Evolutionary conservation across 2,329 filamentous ascomycete species (phyloP), one percentile per base, ranked within the genome.

Genomic region (Pseudogymnoascus sp.): DNA sequence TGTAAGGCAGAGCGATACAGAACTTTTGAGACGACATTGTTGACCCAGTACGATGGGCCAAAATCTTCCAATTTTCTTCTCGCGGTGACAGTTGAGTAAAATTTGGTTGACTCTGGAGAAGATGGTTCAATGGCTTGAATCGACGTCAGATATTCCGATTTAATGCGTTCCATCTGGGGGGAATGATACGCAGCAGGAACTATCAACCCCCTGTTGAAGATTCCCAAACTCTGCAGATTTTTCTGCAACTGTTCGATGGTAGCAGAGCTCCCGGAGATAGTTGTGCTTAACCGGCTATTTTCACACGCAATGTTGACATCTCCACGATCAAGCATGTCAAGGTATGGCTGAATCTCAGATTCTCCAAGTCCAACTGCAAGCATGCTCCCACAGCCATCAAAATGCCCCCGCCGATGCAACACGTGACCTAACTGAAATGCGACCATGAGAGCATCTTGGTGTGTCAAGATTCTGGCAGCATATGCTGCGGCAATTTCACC

Each of bases 401-500:
- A 43, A 16, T 43, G 59, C 11, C 72, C 67, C 61, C 74, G 61
- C 43, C 60, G 20, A 34, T 32, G 20, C 5, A 61, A 6, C 16
- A 61, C 59, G 30, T 59, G 12, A 30, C 70, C 71, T 37, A 71
- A 65, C 62, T 70, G 65, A 65, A 82, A 84, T 1, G 81, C 81
- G 9, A 79, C 74, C 0, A 74, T 71, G 69, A 73, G 65, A 18
- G 73, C 73, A 18, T 71, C 68, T 11, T 71, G 66, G 3, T 68
- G 67, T 4, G 67, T 67, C 0, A 78, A 58, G 2, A 70, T 67
- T 1, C 74, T 75, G 1, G 74, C 68, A 1, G 77, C 73, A 61
- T 77, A 80, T 0, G 78, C 78, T 6, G 78, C 78, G 2, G 67
- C 77, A 30, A 80, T 79, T 62, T 81, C 79, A 12, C 79, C 79